phyloP scores from a whole-genome alignment of 768 basidiomycete species.

The Boletus subcaerulescens region DNA sequence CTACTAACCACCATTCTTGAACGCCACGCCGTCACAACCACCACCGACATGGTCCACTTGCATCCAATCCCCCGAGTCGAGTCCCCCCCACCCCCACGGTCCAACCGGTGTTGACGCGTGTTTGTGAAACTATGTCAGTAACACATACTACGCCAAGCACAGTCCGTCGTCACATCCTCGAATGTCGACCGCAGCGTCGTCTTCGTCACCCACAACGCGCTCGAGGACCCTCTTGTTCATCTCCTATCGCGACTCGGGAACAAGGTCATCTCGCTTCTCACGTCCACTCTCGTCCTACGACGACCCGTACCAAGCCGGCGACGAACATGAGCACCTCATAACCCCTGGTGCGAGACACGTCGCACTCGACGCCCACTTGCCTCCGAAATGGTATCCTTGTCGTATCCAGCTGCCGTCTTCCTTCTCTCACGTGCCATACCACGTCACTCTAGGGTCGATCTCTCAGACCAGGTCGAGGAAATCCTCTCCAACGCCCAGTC shows the following conservation, averaged over 20 bases:
- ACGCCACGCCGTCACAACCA: background rate
- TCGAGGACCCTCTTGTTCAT: conserved; percentile 91
- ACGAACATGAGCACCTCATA: conserved; percentile 70
- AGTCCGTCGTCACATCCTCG: conserved; percentile 20
- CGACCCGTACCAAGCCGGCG: conserved; percentile 42
- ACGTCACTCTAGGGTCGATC: conserved; percentile 70
- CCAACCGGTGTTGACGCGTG: conserved; percentile 21
- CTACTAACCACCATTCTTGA: background rate
- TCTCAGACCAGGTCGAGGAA: conserved; percentile 85
- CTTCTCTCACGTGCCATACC: conserved; percentile 17
- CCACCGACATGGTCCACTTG: too few species aligned
- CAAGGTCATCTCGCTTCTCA: conserved; percentile 41
- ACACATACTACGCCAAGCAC: conserved; percentile 19
- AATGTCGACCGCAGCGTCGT: conserved; percentile 31
- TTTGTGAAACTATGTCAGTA: conserved; percentile 16
- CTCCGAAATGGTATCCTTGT: conserved; percentile 76
- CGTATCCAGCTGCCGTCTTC: background rate
- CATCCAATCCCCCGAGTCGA: too few species aligned
- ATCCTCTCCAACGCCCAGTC: conserved; percentile 62
- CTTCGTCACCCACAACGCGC: conserved; percentile 57
- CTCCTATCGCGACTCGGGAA: conserved; percentile 82
- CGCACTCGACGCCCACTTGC: conserved; percentile 58
- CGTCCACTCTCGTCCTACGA: conserved; percentile 42
- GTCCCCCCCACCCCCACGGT: too few species aligned
- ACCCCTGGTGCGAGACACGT: conserved; percentile 38